A percentile compares a stretch with the other conserved stretches of the same genome.
These are phyloP conservation scores for Trametes elegans DNA, from an alignment of 768 basidiomycete species.

Conservation along the genomic window DNA sequence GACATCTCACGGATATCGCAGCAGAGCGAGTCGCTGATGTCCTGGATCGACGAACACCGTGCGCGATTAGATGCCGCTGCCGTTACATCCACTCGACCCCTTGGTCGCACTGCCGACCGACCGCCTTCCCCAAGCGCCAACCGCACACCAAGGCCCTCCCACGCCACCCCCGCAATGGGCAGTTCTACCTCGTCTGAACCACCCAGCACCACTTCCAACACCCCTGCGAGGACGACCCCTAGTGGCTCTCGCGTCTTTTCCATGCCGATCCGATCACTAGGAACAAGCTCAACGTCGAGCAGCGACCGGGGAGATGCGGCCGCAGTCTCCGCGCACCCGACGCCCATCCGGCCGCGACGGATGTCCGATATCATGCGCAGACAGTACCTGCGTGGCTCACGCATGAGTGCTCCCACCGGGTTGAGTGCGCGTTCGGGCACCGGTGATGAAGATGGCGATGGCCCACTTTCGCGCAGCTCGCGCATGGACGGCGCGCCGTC, in stretches of 20 bases:
- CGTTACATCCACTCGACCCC: background rate
- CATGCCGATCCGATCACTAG: too few species aligned
- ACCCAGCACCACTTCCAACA: too few species aligned
- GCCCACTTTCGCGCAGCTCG: background rate
- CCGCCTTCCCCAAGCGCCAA: background rate
- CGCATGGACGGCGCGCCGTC: background rate
- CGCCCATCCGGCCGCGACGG: background rate
- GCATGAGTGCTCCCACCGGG: background rate
- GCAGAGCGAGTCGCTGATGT: slow-evolving; percentile 16
- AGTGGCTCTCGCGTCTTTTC: too few species aligned
- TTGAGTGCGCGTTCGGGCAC: background rate
- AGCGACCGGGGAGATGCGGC: too few species aligned
- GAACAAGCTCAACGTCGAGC: background rate
- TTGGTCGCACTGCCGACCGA: background rate
- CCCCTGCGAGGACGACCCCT: background rate
- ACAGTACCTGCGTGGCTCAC: too few species aligned
- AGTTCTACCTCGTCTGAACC: background rate
- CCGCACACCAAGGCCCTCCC: background rate
- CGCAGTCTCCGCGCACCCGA: slow-evolving; percentile 1
- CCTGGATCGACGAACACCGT: slow-evolving; percentile 16
- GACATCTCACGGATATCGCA: slow-evolving; percentile 13
- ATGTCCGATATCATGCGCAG: too few species aligned
- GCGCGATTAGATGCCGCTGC: slow-evolving; percentile 4
- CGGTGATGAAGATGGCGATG: too few species aligned
- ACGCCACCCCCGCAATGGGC: background rate